Evolutionary conservation across 257 asterid species (phyloP), one percentile per base, ranked within the genome.

Genomic region (Haberlea rhodopensis): DNA sequence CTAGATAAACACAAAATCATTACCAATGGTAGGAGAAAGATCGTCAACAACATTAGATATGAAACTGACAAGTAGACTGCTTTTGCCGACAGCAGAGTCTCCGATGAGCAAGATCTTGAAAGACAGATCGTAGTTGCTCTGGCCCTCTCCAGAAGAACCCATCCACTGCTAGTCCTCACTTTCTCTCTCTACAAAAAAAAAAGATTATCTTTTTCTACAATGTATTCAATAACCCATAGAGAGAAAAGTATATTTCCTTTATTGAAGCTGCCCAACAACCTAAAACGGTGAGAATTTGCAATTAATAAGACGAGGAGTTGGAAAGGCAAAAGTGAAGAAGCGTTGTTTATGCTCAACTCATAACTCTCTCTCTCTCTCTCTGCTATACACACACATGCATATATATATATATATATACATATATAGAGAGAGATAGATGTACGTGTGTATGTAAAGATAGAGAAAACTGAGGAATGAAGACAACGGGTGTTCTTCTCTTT

Each of bases 121-220:
- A n/a, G n/a, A n/a, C 75, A 88, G 87, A 88, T 91, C 98, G 75
- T 83, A 88, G 80, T 69, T 75, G 82, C 83, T 72, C 77, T 72
- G 81, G 62, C 86, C 83, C 63, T 81, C 85, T 37, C 86, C 85
- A 15, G 78, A 72, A 31, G 84, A 64, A 69, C 79, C 94, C 95
- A 89, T 90, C 70, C 67, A 51, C 53, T 32, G n/a, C n/a, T n/a
- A 34, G 52, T 53, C 73, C 28, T 7, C 27, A 37, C 52, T 67
- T 58, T 72, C 72, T 6, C 48, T 24, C 48, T n/a, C 66, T 56
- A 65, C 64, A 48, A 57, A 31, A 25, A 37, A 18, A n/a, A 24
- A 54, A 10, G 25, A 2, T n/a, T n/a, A n/a, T 5, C n/a, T n/a
- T n/a, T n/a, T n/a, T n/a, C n/a, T n/a, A n/a, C n/a, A n/a, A 56